Conservation (phyloP, 805 yeast genomes). For the Candida gorgasii region DNA sequence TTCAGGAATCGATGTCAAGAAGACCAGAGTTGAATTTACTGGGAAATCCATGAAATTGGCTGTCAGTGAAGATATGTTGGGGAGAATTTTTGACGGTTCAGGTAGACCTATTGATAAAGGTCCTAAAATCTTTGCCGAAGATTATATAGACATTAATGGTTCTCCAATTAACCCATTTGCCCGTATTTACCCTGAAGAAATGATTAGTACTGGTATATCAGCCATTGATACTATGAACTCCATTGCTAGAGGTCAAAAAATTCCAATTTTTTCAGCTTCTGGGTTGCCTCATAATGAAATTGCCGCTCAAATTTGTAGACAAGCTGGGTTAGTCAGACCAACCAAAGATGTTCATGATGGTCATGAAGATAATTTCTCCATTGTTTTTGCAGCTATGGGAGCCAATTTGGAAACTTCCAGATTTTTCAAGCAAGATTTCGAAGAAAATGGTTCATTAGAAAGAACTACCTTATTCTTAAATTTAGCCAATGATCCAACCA, state of each 20-base stretch:
- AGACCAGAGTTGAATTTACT: conserved; percentile 95
- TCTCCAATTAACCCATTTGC: conserved; percentile 98
- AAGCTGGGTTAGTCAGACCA: conserved; percentile 98
- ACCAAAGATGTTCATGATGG: conserved; percentile 99
- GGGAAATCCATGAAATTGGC: conserved; percentile 92
- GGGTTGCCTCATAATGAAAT: conserved; percentile 99
- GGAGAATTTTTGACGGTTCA: conserved; percentile 98
- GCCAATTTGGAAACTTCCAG: conserved; percentile 97
- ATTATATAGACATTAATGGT: conserved; percentile 96
- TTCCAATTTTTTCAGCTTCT: conserved; percentile 98
- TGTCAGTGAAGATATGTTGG: conserved; percentile 95
- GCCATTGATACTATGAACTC: conserved; percentile 99
- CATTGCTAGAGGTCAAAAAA: conserved; percentile 99
- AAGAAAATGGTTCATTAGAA: conserved; percentile 97
- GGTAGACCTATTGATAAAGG: conserved; percentile 99
- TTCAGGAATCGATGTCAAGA: conserved; percentile 97
- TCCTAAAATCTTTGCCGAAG: conserved; percentile 98
- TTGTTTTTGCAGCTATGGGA: conserved; percentile 99
- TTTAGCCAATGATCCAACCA: conserved; percentile 98
- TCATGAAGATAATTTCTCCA: conserved; percentile 98
- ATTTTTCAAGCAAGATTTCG: conserved; percentile 98
- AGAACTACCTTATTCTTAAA: conserved; percentile 96
- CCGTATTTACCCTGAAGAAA: conserved; percentile 98
- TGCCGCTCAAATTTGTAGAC: conserved; percentile 99
- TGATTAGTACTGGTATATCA: conserved; percentile 98